Evolutionary conservation across 2,329 filamentous ascomycete genomes (phyloP).

Genomic region (Trichoderma endophyticum): DNA sequence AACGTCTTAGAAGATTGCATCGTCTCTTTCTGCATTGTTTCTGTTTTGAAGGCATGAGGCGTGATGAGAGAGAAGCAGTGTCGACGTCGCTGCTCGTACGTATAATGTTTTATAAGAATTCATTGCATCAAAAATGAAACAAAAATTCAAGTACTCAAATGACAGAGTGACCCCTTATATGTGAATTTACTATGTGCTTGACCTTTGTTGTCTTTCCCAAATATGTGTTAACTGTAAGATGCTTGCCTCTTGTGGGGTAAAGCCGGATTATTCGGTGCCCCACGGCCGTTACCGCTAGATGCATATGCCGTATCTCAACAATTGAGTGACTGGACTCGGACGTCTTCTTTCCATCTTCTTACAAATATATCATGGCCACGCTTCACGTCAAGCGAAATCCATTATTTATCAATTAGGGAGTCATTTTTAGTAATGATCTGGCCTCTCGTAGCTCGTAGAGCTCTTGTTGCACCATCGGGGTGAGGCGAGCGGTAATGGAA

Average conservation of each 20-base stretch:
- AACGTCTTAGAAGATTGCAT: neutral
- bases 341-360: neutral
- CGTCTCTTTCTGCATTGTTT: neutral
- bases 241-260: neutral
- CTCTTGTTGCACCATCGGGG: neutral
- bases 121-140: neutral
- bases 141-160: neutral
- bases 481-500: neutral
- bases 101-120: slow-evolving; percentile 2
- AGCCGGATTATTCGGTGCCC: neutral
- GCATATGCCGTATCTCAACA: neutral
- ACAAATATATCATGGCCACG: neutral
- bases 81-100: neutral
- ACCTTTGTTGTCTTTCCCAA: neutral
- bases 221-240: neutral
- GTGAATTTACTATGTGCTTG: neutral
- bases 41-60: neutral
- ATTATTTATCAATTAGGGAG: neutral
- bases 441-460: neutral
- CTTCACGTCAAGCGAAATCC: neutral
- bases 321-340: neutral
- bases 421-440: neutral
- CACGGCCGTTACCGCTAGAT: neutral
- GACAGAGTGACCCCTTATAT: neutral
- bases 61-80: neutral